A percentile compares a stretch with the other conserved stretches of the same genome.
Conservation (phyloP, 2,329 filamentous ascomycete genomes). For the Metarhizium robertsii region DNA sequence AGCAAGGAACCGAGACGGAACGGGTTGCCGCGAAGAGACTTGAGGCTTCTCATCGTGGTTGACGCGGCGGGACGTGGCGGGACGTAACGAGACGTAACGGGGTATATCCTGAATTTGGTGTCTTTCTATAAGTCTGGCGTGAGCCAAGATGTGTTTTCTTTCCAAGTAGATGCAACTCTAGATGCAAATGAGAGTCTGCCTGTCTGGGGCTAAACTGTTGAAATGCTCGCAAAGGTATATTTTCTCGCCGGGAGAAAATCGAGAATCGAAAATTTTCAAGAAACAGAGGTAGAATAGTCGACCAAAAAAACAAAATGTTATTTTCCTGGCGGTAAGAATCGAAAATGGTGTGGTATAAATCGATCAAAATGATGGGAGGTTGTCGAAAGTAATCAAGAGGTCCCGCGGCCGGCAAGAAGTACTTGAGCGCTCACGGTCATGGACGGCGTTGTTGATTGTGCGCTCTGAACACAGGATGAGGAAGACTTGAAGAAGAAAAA, state of each 20-base stretch:
- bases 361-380: neutral
- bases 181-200: neutral
- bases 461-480: neutral
- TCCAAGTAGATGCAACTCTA: neutral
- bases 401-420: neutral
- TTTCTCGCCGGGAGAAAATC: neutral
- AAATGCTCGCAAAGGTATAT: neutral
- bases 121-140: neutral
- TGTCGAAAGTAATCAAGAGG: neutral
- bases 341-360: neutral
- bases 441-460: neutral
- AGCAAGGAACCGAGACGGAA: constrained; percentile 15
- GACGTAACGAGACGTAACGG: no score
- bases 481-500: neutral
- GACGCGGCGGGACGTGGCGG: neutral
- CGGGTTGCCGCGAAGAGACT: neutral
- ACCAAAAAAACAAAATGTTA: neutral
- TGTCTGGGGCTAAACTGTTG: neutral
- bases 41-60: neutral
- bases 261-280: neutral
- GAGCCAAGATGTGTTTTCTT: neutral
- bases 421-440: neutral
- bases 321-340: neutral
- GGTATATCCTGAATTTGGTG: constrained; percentile 7
- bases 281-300: neutral